Percentiles rank a stretch among this genome's conserved stretches.
Evolutionary conservation across 2,329 filamentous ascomycete genomes (phyloP).

Genomic region (Penicillium sp.): DNA sequence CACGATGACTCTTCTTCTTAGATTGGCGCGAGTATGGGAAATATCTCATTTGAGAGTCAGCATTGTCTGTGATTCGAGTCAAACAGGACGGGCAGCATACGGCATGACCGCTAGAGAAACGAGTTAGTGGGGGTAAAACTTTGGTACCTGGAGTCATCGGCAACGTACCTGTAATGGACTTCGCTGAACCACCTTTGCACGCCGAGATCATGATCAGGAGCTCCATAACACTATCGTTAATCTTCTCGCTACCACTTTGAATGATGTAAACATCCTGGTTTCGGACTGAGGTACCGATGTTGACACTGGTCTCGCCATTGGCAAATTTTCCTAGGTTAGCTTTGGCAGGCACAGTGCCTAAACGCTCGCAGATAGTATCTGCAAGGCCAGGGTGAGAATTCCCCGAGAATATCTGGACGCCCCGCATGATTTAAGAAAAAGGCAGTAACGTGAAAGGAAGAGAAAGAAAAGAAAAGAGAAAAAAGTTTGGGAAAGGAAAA

Average conservation of each 20-base stretch:
- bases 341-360: slow-evolving; percentile 59
- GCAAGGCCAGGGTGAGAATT: slow-evolving; percentile 63
- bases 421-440: slow-evolving; percentile 51
- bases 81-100: slow-evolving; percentile 40
- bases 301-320: slow-evolving; percentile 68
- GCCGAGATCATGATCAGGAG: slow-evolving; percentile 98
- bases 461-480: slow-evolving; percentile 9
- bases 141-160: background rate
- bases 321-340: slow-evolving; percentile 65
- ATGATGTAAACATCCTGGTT: slow-evolving; percentile 99
- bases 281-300: slow-evolving; percentile 70
- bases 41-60: slow-evolving; percentile 56
- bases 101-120: slow-evolving; percentile 44
- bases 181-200: slow-evolving; percentile 95
- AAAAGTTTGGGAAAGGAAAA: slow-evolving; percentile 20
- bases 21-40: slow-evolving; percentile 99
- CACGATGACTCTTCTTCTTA: slow-evolving; percentile 97
- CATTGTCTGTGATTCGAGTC: slow-evolving; percentile 28
- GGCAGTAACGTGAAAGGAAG: slow-evolving; percentile 15
- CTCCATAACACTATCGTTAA: slow-evolving; percentile 99
- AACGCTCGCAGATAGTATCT: slow-evolving; percentile 63
- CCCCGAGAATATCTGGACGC: slow-evolving; percentile 66
- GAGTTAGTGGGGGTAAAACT: slow-evolving; percentile 17
- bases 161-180: slow-evolving; percentile 84
- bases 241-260: slow-evolving; percentile 90